A percentile compares a stretch with the other conserved stretches of the same genome.
Conservation (phyloP, 257 asterid genomes). For the Solanum lignicaule region DNA sequence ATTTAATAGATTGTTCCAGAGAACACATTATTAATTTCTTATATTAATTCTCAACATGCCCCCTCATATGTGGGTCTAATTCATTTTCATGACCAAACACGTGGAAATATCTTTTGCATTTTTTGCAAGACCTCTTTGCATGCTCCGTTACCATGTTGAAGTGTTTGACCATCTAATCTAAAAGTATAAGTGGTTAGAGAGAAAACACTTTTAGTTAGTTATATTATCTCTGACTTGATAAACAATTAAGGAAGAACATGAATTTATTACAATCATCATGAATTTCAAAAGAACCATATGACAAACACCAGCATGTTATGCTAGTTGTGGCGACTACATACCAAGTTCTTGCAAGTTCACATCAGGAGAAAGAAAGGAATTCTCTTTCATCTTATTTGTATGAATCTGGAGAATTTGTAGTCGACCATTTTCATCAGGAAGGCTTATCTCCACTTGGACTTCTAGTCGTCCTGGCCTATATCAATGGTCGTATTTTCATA, state of each 20-base stretch:
- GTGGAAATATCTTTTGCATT: neutral
- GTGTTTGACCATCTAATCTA: neutral
- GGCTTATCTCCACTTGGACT: conserved; percentile 98
- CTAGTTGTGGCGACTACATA: conserved; percentile 19
- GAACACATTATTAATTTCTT: neutral
- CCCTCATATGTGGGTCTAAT: neutral
- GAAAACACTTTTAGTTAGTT: neutral
- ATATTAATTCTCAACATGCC: neutral
- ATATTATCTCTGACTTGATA: neutral
- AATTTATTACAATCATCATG: neutral
- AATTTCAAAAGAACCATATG: neutral
- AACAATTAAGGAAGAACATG: neutral
- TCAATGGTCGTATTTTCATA: neutral
- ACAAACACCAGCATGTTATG: neutral
- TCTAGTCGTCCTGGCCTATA: conserved; percentile 97
- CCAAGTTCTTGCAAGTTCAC: conserved; percentile 91
- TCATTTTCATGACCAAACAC: neutral
- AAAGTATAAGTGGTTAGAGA: neutral
- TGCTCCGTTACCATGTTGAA: neutral
- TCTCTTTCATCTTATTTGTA: conserved; percentile 93
- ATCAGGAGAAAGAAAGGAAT: conserved; percentile 91
- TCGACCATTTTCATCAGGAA: conserved; percentile 99
- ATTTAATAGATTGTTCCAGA: neutral
- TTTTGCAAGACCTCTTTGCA: neutral
- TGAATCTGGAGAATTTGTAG: conserved; percentile 95